These are phyloP conservation scores for Fomitiporia mediterranea DNA, from an alignment of 1,284 basidiomycete species.

Conservation along the genomic window DNA sequence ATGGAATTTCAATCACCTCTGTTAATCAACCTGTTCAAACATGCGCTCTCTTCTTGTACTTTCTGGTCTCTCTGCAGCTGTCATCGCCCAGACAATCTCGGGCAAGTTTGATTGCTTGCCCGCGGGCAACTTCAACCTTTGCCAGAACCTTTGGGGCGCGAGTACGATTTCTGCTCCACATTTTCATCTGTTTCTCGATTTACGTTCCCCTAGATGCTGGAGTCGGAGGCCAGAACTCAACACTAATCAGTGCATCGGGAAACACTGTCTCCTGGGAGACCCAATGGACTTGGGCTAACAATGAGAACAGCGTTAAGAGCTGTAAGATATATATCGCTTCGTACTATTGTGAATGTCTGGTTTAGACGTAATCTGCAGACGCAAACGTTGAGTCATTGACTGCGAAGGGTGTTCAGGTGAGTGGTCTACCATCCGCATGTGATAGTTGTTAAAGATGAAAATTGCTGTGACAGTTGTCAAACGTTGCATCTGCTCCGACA, in stretches of 20 bases:
- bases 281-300: slow-evolving; percentile 51
- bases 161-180: slow-evolving; percentile 29
- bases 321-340: slow-evolving; percentile 35
- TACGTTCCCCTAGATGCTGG: slow-evolving; percentile 35
- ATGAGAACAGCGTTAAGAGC: slow-evolving; percentile 50
- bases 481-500: slow-evolving; percentile 43
- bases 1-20: not conserved
- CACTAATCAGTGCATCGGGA: slow-evolving; percentile 38
- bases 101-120: slow-evolving; percentile 42
- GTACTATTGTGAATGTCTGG: not conserved
- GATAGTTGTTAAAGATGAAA: not conserved
- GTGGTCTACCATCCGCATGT: not conserved
- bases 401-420: slow-evolving; percentile 46
- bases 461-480: slow-evolving; percentile 33
- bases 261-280: slow-evolving; percentile 49
- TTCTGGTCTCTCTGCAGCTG: slow-evolving; percentile 22
- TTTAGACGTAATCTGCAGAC: slow-evolving; percentile 27
- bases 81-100: slow-evolving; percentile 33
- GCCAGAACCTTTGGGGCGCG: slow-evolving; percentile 54
- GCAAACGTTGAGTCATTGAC: slow-evolving; percentile 42
- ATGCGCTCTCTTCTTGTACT: slow-evolving; percentile 9
- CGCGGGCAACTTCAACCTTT: slow-evolving; percentile 46
- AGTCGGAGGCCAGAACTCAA: slow-evolving; percentile 47
- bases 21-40: not conserved
- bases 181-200: not conserved